A percentile compares a stretch with the other conserved stretches of the same genome.
Evolutionary conservation across 495 filamentous ascomycete genomes (phyloP).

Genomic region (Thermochaetoides thermophila): DNA sequence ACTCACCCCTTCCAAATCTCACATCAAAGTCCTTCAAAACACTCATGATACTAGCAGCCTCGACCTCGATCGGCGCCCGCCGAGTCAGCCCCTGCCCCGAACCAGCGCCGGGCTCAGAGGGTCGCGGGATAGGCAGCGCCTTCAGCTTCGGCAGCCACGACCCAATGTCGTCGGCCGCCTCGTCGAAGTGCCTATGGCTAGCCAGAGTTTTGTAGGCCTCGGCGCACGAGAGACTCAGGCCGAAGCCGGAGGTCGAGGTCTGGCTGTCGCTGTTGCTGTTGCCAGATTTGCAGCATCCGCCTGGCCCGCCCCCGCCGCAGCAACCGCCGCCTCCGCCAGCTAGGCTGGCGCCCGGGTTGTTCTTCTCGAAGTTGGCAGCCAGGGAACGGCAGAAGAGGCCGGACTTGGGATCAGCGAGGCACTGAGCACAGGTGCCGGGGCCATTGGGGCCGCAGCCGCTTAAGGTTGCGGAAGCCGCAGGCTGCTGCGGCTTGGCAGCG

Average conservation of each 20-base stretch:
- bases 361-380: conserved; percentile 44
- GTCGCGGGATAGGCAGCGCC: conserved; percentile 31
- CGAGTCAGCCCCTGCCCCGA: conserved; percentile 6
- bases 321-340: conserved; percentile 37
- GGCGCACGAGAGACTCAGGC: conserved; percentile 45
- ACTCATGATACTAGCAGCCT: conserved; percentile 75
- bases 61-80: conserved; percentile 59
- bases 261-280: conserved; percentile 1
- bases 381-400: conserved; percentile 78
- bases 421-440: conserved; percentile 70
- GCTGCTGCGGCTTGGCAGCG: not conserved
- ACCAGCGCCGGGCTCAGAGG: conserved; percentile 1
- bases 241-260: conserved; percentile 1
- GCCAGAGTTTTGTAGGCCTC: conserved; percentile 73
- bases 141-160: conserved; percentile 62
- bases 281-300: conserved; percentile 24
- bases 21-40: conserved; percentile 74
- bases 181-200: conserved; percentile 64
- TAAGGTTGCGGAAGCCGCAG: not conserved
- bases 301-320: conserved; percentile 24
- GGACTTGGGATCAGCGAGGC: conserved; percentile 59
- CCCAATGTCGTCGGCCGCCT: conserved; percentile 58
- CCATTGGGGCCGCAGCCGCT: conserved; percentile 46
- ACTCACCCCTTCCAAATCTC: conserved; percentile 43
- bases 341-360: conserved; percentile 7